Evolutionary conservation across 257 asterid species (phyloP).

Genomic region (Primulina tabacum): DNA sequence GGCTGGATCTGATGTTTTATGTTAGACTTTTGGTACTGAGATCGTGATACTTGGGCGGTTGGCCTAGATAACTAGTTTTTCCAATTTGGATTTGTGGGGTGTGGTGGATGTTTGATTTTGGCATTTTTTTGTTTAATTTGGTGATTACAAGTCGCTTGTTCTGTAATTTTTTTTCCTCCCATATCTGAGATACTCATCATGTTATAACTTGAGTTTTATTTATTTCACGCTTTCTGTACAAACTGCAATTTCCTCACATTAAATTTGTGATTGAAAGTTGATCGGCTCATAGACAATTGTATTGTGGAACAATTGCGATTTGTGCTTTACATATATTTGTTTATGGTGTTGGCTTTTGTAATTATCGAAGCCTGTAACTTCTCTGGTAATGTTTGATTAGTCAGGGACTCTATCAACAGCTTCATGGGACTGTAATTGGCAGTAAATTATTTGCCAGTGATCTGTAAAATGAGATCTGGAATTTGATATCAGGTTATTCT

Average conservation of each 20-base stretch:
- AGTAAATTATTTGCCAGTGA: background rate
- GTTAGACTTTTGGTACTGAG: conserved; percentile 10
- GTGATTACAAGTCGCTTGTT: conserved; percentile 13
- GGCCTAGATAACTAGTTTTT: conserved; percentile 11
- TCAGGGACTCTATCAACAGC: background rate
- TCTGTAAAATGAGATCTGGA: conserved; percentile 9
- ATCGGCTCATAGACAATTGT: background rate
- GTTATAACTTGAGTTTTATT: background rate
- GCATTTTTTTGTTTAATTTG: conserved; percentile 1
- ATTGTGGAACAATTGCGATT: background rate
- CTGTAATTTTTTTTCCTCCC: background rate
- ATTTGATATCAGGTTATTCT: background rate
- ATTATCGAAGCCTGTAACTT: background rate
- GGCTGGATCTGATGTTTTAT: conserved; percentile 30
- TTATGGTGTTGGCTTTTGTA: background rate
- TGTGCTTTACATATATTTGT: conserved; percentile 5
- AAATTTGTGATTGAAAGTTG: conserved; percentile 8
- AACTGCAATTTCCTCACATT: background rate
- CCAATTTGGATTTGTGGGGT: conserved; percentile 12
- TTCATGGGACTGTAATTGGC: background rate
- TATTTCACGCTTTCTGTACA: background rate
- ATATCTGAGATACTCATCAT: too few relatives aligned
- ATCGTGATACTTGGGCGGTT: conserved; percentile 1
- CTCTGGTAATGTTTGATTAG: background rate
- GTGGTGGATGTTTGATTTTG: conserved; percentile 8